These are phyloP conservation scores for Chaetomium olivaceum DNA, from an alignment of 2,329 filamentous ascomycete species.

Conservation along the genomic window DNA sequence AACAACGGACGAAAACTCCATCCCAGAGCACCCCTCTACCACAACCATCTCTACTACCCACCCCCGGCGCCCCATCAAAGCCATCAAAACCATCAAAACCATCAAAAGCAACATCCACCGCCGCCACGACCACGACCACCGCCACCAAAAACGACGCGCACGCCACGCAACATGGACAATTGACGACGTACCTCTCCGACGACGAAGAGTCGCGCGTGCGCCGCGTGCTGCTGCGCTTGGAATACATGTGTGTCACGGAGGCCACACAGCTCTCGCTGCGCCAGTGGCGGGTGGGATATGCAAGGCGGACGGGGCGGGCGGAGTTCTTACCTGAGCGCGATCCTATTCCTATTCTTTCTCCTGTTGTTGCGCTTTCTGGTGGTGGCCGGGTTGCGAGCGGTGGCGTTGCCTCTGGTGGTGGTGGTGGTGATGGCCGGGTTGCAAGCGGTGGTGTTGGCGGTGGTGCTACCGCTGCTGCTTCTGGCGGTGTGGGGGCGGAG, in stretches of 20 bases:
- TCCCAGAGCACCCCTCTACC: background rate
- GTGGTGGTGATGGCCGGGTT: background rate
- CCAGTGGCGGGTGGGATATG: slow-evolving; percentile 53
- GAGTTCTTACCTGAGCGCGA: slow-evolving; percentile 44
- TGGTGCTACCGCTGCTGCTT: too few species aligned
- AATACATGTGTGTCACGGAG: slow-evolving; percentile 48
- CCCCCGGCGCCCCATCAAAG: too few species aligned
- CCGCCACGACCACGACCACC: background rate
- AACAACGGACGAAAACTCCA: background rate
- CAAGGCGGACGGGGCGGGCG: slow-evolving; percentile 42
- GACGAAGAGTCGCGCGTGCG: slow-evolving; percentile 47
- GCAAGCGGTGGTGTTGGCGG: background rate
- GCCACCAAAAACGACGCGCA: background rate
- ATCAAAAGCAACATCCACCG: too few species aligned
- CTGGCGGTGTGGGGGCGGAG: background rate
- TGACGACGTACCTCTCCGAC: background rate
- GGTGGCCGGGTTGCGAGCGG: background rate
- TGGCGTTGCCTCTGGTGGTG: background rate
- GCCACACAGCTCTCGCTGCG: slow-evolving; percentile 52
- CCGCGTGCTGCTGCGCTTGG: slow-evolving; percentile 50
- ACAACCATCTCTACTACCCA: background rate
- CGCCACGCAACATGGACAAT: background rate
- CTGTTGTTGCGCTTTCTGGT: background rate
- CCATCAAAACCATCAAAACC: too few species aligned
- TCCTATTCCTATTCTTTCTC: too few species aligned